Base-by-base conservation (phyloP, 768 basidiomycete genomes). In the Suillus hirtellus region DNA sequence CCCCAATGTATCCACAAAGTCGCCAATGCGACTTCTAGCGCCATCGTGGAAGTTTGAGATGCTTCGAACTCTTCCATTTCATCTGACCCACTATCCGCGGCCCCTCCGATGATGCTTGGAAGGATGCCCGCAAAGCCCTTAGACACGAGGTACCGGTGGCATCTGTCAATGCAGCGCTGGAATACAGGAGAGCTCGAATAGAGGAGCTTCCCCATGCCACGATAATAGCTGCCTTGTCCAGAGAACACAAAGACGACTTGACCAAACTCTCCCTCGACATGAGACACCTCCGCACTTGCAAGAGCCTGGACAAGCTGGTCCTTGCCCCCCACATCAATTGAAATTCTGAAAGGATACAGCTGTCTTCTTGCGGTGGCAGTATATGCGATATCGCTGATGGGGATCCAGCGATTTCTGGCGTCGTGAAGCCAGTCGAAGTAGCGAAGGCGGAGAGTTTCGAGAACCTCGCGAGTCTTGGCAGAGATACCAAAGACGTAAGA, bases 1-100 rank as follows among this genome's bases (percentile, higher is more conserved):
- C 89, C 90, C 89, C 87, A 92, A 8, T 81, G 83, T 40, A 82
- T 82, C 90, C 90, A 92, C 15, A 92, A 63, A 53, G 74, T 76
- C 0, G 84, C 81, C 24, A 92, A 75, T 0, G 86, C 85, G 67
- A 86, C 90, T 68, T 90, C 82, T 10, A 92, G 73, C 0, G 85
- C 75, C 64, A 92, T 83, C 7, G 87, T 76, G 0, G 89, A 83
- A 4, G 79, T 71, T 64, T 89, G 87, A 60, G 77, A 78, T 0
- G 75, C 79, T 65, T 84, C 80, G 17, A 81, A 76, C 56, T 81
- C 79, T 34, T 82, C 77, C 2, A 67, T 60, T n/a, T 63, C 35
- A 2, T 66, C 58, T 14, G 77, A 58, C 6, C 64, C 72, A 54
- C 67, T 70, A 5, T 66, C 65, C 37, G 63, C 61, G 6, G 65